Conservation (phyloP, 805 yeast species). For the Metschnikowia drakensbergensis region DNA sequence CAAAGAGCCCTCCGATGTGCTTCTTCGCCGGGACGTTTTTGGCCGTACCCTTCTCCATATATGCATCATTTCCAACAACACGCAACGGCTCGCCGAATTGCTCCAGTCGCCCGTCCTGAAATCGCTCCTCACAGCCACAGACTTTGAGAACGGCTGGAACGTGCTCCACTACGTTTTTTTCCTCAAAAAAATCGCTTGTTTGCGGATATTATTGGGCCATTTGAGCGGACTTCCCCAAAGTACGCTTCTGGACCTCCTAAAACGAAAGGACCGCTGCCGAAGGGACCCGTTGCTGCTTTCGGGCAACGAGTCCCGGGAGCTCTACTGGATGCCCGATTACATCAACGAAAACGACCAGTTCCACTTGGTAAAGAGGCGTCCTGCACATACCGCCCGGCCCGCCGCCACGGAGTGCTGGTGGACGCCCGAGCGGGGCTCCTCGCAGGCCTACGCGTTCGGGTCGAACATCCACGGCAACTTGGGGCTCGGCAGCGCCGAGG, state of each 20-base stretch:
- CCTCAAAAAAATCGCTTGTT: conserved; percentile 53
- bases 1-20: conserved; percentile 20
- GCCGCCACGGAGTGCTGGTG: conserved; percentile 34
- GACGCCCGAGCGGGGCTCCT: conserved; percentile 48
- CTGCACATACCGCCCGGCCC: not conserved
- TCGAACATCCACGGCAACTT: conserved; percentile 58
- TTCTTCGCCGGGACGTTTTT: conserved; percentile 57
- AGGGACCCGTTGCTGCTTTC: conserved; percentile 70
- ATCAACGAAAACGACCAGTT: conserved; percentile 34
- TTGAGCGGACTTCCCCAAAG: conserved; percentile 17
- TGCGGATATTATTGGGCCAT: conserved; percentile 30
- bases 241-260: conserved; percentile 36
- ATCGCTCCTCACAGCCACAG: conserved; percentile 39
- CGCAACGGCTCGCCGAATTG: conserved; percentile 43
- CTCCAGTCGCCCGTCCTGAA: conserved; percentile 48
- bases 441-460: conserved; percentile 59
- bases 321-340: conserved; percentile 42
- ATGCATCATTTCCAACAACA: conserved; percentile 47
- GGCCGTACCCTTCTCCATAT: conserved; percentile 67
- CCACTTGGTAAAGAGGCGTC: conserved; percentile 22
- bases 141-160: conserved; percentile 79
- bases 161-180: conserved; percentile 68
- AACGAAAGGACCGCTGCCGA: conserved; percentile 65
- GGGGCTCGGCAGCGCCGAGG: conserved; percentile 64
- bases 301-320: conserved; percentile 41